These are phyloP conservation scores for Rhynchosporium secalis DNA, from an alignment of 2,329 filamentous ascomycete genomes.

Conservation along the genomic window DNA sequence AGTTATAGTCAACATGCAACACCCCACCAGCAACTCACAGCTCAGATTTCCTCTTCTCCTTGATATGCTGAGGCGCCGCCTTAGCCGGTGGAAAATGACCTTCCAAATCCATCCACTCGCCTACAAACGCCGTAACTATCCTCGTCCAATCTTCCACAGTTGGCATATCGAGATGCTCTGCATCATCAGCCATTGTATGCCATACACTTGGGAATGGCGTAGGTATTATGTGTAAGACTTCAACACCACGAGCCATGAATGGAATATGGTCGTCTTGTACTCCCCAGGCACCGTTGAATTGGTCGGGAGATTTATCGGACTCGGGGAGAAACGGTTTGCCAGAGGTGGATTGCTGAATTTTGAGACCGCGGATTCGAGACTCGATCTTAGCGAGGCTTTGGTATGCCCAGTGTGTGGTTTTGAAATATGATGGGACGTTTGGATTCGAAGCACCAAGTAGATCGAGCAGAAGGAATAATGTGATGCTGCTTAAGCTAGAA, in stretches of 20 bases:
- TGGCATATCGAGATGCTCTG: conserved; percentile 74
- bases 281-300: conserved; percentile 51
- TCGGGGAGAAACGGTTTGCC: conserved; percentile 67
- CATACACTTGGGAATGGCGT: conserved; percentile 79
- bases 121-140: conserved; percentile 79
- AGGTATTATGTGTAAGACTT: conserved; percentile 87
- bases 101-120: conserved; percentile 86
- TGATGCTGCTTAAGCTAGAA: conserved; percentile 75
- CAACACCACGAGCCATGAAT: conserved; percentile 83
- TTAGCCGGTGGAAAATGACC: conserved; percentile 35
- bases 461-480: conserved; percentile 88
- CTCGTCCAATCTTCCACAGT: conserved; percentile 86
- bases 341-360: conserved; percentile 62
- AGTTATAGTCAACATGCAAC: not conserved
- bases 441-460: conserved; percentile 73
- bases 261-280: conserved; percentile 90
- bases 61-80: conserved; percentile 12
- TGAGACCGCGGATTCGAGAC: conserved; percentile 66
- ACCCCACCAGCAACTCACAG: conserved; percentile 35
- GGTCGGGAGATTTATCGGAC: conserved; percentile 50
- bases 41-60: conserved; percentile 36
- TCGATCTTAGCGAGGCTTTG: conserved; percentile 73
- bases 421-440: conserved; percentile 79
- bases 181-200: conserved; percentile 85
- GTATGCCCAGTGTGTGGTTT: conserved; percentile 93